Evolutionary conservation across 805 yeast species (phyloP).

Genomic region (Barnettozyma sp.): DNA sequence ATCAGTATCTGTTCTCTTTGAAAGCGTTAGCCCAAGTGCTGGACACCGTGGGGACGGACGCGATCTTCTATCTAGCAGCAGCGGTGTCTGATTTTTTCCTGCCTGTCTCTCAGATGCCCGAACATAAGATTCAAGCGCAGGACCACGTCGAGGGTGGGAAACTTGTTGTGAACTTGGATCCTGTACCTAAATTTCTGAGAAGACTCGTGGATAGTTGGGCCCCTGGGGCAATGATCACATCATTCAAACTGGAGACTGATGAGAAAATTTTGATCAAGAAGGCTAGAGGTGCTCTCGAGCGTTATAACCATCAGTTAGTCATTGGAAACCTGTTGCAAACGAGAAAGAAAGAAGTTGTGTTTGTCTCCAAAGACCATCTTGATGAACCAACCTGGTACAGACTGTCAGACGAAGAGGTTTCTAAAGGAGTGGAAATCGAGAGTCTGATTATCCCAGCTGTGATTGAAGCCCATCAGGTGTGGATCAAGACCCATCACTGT

Average conservation of each 20-base stretch:
- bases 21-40: conserved; percentile 56
- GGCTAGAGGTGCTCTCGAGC: conserved; percentile 68
- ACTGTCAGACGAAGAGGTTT: conserved; percentile 36
- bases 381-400: conserved; percentile 41
- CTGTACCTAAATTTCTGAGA: conserved; percentile 90
- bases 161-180: conserved; percentile 79
- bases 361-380: conserved; percentile 49
- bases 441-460: conserved; percentile 75
- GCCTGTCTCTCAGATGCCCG: conserved; percentile 79
- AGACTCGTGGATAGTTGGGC: conserved; percentile 92
- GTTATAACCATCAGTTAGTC: conserved; percentile 90
- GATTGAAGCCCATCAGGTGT: conserved; percentile 50
- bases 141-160: conserved; percentile 53
- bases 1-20: conserved; percentile 84
- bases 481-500: conserved; percentile 38
- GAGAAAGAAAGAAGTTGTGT: conserved; percentile 80
- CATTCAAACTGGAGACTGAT: conserved; percentile 93
- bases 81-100: conserved; percentile 96
- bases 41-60: conserved; percentile 46
- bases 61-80: conserved; percentile 86
- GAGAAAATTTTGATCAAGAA: conserved; percentile 58
- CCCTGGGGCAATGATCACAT: conserved; percentile 87
- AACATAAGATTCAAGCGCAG: conserved; percentile 90
- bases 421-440: conserved; percentile 58
- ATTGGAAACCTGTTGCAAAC: conserved; percentile 90